Evolutionary conservation across 2,329 filamentous ascomycete species (phyloP).

Genomic region (Calonectria pseudoreteaudii): DNA sequence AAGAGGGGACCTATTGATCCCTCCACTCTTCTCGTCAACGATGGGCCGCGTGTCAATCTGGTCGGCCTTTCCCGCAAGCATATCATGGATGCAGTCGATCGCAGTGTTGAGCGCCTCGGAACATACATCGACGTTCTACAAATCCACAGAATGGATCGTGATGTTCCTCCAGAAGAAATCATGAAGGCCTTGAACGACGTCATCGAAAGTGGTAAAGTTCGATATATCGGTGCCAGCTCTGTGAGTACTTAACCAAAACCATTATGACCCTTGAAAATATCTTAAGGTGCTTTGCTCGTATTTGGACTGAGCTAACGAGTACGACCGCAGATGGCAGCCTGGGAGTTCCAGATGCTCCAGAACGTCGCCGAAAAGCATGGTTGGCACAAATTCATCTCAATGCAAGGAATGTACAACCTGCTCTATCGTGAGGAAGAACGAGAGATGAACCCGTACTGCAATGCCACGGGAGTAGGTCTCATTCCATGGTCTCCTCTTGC

Average conservation of each 20-base stretch:
- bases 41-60: constrained; percentile 8
- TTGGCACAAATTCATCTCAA: constrained; percentile 68
- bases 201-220: constrained; percentile 1
- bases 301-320: not conserved
- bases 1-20: constrained; percentile 4
- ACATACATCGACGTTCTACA: constrained; percentile 19
- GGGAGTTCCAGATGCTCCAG: constrained; percentile 17
- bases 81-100: constrained; percentile 9
- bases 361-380: constrained; percentile 63
- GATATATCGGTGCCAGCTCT: constrained; percentile 14
- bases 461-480: constrained; percentile 20
- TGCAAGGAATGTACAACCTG: constrained; percentile 69
- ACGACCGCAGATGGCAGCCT: constrained; percentile 2
- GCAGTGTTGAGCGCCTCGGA: not conserved
- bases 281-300: not conserved
- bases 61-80: constrained; percentile 12
- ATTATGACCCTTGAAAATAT: not conserved
- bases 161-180: constrained; percentile 12
- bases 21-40: constrained; percentile 1
- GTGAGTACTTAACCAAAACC: not conserved
- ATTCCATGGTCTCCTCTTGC: constrained; percentile 35
- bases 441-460: constrained; percentile 54
- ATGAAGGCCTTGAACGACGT: constrained; percentile 15
- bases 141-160: constrained; percentile 15
- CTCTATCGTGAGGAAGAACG: constrained; percentile 69